Evolutionary conservation across 345 rosid genomes (phyloP).

Genomic region (Pistacia integerrima): DNA sequence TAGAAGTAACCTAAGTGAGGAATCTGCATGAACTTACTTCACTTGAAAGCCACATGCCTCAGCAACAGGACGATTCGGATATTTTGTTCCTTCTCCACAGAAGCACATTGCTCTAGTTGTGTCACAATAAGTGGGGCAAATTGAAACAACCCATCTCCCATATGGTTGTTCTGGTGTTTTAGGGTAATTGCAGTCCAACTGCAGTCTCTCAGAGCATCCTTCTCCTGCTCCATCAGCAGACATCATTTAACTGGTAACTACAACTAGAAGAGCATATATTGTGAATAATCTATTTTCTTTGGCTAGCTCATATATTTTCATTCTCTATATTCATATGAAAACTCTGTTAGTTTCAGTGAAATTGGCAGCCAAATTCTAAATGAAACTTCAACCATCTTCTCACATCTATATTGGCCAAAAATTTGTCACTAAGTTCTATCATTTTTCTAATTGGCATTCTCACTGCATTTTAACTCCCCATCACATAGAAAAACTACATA

Average conservation of each 20-base stretch:
- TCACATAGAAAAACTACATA: background rate
- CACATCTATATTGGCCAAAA: conserved; percentile 9
- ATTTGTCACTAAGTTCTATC: background rate
- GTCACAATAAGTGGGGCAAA: conserved; percentile 85
- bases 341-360: background rate
- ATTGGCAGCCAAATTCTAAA: background rate
- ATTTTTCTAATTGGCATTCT: background rate
- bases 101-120: conserved; percentile 93
- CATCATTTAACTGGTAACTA: conserved; percentile 11
- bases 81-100: conserved; percentile 97
- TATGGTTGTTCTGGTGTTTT: conserved; percentile 70
- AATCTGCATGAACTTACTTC: conserved; percentile 48
- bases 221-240: conserved; percentile 56
- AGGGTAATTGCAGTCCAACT: conserved; percentile 72
- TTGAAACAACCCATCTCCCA: conserved; percentile 91
- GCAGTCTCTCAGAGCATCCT: conserved; percentile 67
- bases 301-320: background rate
- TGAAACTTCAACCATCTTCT: background rate
- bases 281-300: conserved; percentile 8
- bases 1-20: conserved; percentile 14
- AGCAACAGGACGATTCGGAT: conserved; percentile 90
- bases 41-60: conserved; percentile 87
- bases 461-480: background rate
- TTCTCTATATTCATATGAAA: background rate
- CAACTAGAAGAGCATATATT: background rate